Evolutionary conservation across 306 rosid species (phyloP).

Genomic region (Rubus parviflorus): DNA sequence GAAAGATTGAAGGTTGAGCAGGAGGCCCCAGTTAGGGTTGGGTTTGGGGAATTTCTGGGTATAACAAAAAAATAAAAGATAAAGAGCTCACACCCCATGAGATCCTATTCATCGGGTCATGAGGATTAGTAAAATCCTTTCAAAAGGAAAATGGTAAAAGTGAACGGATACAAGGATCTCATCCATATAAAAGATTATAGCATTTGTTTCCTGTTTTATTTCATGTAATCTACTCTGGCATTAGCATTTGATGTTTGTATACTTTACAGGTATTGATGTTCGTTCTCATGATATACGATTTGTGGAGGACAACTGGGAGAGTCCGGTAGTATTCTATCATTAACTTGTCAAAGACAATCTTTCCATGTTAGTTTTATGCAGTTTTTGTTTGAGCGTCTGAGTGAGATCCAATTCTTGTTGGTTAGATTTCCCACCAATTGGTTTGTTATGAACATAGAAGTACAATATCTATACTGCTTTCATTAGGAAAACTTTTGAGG

Average conservation of each 20-base stretch:
- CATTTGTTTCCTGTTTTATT: conserved; percentile 19
- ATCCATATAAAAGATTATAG: background rate
- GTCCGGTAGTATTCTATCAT: conserved; percentile 71
- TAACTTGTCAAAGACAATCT: background rate
- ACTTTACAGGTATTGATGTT: conserved; percentile 76
- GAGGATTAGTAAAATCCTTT: background rate
- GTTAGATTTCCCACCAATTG: background rate
- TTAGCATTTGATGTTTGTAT: conserved; percentile 32
- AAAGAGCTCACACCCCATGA: background rate
- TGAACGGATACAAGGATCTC: background rate
- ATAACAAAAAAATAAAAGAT: background rate
- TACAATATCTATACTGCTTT: conserved; percentile 8
- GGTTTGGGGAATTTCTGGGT: background rate
- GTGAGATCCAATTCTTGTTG: conserved; percentile 26
- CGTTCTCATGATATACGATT: conserved; percentile 87
- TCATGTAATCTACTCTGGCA: conserved; percentile 17
- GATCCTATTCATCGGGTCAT: background rate
- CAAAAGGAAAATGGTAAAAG: background rate
- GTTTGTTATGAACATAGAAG: conserved; percentile 7
- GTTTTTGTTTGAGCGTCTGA: conserved; percentile 2
- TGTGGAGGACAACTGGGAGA: conserved; percentile 99
- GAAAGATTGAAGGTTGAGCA: background rate
- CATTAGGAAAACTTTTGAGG: background rate
- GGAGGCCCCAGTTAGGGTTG: background rate
- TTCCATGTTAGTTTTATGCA: conserved; percentile 12